Percentiles rank a stretch among this genome's conserved stretches.
These are phyloP conservation scores for Solanum paucissectum DNA, from an alignment of 257 asterid genomes.

Conservation along the genomic window DNA sequence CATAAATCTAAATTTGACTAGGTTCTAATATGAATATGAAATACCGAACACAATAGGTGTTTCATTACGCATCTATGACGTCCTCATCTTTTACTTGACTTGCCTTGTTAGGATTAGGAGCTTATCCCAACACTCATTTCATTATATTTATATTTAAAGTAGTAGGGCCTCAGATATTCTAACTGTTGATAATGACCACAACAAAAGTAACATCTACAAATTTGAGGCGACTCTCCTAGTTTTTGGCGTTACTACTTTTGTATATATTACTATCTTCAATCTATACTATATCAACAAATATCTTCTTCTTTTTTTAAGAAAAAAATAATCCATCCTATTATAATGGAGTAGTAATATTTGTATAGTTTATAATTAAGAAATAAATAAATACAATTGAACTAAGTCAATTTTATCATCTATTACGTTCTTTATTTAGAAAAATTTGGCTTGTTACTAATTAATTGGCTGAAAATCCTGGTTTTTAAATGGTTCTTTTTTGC, in stretches of 20 bases:
- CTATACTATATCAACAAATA: background rate
- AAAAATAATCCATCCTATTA: background rate
- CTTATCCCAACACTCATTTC: background rate
- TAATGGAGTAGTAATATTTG: background rate
- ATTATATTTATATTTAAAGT: background rate
- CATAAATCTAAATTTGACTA: too few relatives aligned
- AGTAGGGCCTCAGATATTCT: background rate
- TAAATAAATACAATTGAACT: too few relatives aligned
- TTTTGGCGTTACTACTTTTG: background rate
- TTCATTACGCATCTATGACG: background rate
- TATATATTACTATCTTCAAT: background rate
- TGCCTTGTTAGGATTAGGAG: background rate
- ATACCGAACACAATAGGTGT: background rate
- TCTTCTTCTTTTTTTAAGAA: background rate
- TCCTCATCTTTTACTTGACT: background rate
- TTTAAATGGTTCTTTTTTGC: too few relatives aligned
- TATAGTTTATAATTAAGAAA: background rate
- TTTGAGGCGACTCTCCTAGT: background rate
- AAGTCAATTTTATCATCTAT: background rate
- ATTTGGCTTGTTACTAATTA: too few relatives aligned
- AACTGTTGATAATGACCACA: background rate
- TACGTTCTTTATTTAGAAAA: too few relatives aligned
- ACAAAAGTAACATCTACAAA: background rate
- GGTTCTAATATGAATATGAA: accelerated
- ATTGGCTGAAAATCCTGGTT: too few relatives aligned